Base-by-base conservation (phyloP, 768 basidiomycete genomes). In the Xerocomellus amylosporus region DNA sequence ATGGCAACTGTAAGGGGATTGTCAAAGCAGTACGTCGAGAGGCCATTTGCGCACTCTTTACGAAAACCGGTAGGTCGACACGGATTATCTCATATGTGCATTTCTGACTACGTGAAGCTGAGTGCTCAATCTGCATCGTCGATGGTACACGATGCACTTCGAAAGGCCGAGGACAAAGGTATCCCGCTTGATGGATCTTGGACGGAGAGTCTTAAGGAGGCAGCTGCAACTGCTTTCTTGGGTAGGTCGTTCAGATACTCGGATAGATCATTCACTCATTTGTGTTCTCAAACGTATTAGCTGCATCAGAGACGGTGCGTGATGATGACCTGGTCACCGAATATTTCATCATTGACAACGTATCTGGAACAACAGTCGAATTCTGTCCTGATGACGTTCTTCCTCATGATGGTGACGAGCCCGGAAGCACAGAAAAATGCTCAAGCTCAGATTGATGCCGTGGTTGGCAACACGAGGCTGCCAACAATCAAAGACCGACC, bases 361-460 rank as follows among this genome's bases (percentile, higher is more conserved):
- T 15, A 10, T 17, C 36, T 13, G 22, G 8, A 33, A 30, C n/a
- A 34, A 31, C 4, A 55, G 57, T 37, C 54, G 0, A 30, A 43
- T 15, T 24, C 56, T 1, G 31, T 28, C 17, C 13, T 59, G 3
- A 42, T 45, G 55, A 37, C 19, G 4, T 62, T 60, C 46, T 58
- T 57, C 24, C 37, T 60, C 6, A 37, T 54, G 55, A 49, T 60
- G 39, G 30, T 54, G 39, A 24, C 52, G 22, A 52, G 46, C 9
- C 54, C 55, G 4, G 22, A 22, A 20, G 52, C 17, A 4, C 60
- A 61, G 28, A 45, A 56, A 19, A 61, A 58, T 12, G 59, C 55
- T 7, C 59, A 60, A 2, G 40, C 54, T 14, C 50, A 62, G 8
- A 60, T 62, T 10, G 46, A 60, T 17, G 13, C 28, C 5, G 56